Conservation (phyloP, 495 filamentous ascomycete genomes). For the Aspergillus haitiensis region DNA sequence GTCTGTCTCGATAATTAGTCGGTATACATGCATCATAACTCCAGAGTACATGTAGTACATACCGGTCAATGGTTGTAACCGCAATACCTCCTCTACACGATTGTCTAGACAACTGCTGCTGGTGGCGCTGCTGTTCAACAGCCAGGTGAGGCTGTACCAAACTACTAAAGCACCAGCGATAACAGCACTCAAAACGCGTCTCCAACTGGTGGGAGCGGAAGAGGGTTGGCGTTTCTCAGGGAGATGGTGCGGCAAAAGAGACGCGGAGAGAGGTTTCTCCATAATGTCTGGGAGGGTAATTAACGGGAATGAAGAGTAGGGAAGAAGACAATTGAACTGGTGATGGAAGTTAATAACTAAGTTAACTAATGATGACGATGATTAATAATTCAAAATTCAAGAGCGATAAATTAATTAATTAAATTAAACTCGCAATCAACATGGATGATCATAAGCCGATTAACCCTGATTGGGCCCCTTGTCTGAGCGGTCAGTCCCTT, state of each 20-base stretch:
- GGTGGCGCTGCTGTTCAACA: background rate
- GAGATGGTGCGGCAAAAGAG: too few species aligned
- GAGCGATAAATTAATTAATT: too few species aligned
- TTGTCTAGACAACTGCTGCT: background rate
- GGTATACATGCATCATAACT: background rate
- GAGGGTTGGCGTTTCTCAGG: background rate
- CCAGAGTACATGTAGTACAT: background rate
- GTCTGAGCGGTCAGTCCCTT: too few species aligned
- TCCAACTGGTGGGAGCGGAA: background rate
- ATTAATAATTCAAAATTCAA: too few species aligned
- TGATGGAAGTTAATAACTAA: too few species aligned
- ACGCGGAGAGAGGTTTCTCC: background rate
- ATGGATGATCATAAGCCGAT: too few species aligned
- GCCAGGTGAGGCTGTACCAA: slow-evolving; percentile 4
- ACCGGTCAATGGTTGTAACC: slow-evolving; percentile 17
- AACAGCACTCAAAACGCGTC: background rate
- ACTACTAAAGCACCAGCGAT: slow-evolving; percentile 5
- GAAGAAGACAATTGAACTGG: too few species aligned
- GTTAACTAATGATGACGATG: too few species aligned
- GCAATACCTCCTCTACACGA: slow-evolving; percentile 13
- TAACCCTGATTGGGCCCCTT: too few species aligned
- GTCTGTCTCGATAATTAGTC: slow-evolving; percentile 53
- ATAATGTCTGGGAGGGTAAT: background rate
- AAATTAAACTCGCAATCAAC: too few species aligned
- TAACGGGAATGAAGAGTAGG: too few species aligned